Base-by-base conservation (phyloP, 257 asterid species). In the Henckelia pumila region DNA sequence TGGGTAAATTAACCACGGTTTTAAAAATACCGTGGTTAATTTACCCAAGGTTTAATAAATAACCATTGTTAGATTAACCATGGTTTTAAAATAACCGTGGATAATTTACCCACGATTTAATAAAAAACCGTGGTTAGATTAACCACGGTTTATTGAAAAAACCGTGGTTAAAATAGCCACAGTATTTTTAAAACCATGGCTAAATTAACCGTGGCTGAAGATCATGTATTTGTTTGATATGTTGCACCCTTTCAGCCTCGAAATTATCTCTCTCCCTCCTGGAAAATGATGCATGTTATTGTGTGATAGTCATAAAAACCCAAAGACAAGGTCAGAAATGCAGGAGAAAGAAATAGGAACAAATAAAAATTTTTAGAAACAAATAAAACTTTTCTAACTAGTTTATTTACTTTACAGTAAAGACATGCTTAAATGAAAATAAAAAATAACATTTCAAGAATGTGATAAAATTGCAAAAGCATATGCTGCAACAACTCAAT, bases 181-280 rank as follows among this genome's bases (percentile, higher is more conserved):
- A n/a, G n/a, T n/a, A n/a, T n/a, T n/a, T n/a, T n/a, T n/a, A n/a
- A n/a, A n/a, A n/a, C n/a, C n/a, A n/a, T n/a, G n/a, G n/a, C n/a
- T n/a, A n/a, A n/a, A n/a, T n/a, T n/a, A n/a, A n/a, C n/a, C n/a
- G n/a, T n/a, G n/a, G n/a, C 82, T 89, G 98, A 67, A 92, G 85
- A 26, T 92, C 98, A 57, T 84, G 98, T 68, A 89, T 85, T 81
- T 92, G 96, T 55, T 85, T 82, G 57, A 92, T 86, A 76, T 85
- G 91, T 70, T 89, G 92, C 62, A 80, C 81, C 76, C 95, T 84
- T 84, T 92, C 98, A 63, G 92, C 94, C 76, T 92, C 98, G 30
- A 86, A 71, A 77, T 78, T 92, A 64, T 92, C 96, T 68, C 88
- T 78, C 80, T 92, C 98, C 82, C 94, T 89, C 89, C 98, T 92